phyloP scores from a whole-genome alignment of 208 protist genomes.

The Crithidia fasciculata region DNA sequence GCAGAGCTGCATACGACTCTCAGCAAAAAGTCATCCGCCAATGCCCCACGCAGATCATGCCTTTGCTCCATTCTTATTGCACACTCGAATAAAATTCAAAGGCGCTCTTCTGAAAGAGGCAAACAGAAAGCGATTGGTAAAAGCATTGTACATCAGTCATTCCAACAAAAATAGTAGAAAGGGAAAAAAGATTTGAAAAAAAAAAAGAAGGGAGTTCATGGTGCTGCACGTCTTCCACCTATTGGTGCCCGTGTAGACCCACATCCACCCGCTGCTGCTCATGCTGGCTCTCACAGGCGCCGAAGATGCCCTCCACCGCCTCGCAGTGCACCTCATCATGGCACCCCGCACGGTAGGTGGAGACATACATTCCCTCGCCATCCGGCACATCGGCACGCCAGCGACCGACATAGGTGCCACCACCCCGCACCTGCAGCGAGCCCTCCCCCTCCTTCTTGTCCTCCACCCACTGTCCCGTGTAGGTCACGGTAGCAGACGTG shows the following conservation, averaged over 20 bases:
- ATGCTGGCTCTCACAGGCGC: slow-evolving; percentile 12
- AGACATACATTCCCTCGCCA: slow-evolving; percentile 48
- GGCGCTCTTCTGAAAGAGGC: not conserved
- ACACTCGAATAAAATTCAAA: not conserved
- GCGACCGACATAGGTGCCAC: slow-evolving; percentile 48
- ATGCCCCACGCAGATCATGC: no score
- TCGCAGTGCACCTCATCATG: slow-evolving; percentile 31
- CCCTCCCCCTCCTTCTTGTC: slow-evolving; percentile 82
- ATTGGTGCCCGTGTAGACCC: slow-evolving; percentile 16
- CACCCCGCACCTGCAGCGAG: slow-evolving; percentile 37
- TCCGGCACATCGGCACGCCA: slow-evolving; percentile 68
- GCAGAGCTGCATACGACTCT: no score
- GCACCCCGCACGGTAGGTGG: slow-evolving; percentile 8
- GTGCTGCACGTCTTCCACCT: not conserved
- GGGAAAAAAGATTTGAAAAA: not conserved
- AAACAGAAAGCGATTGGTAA: not conserved
- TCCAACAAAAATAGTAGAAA: slow-evolving; percentile 2
- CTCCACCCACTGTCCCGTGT: slow-evolving; percentile 75
- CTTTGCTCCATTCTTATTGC: no score
- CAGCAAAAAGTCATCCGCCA: no score
- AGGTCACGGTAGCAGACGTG: slow-evolving; percentile 49
- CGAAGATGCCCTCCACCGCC: slow-evolving; percentile 25
- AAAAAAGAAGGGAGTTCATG: not conserved
- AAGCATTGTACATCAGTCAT: not conserved
- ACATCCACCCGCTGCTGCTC: slow-evolving; percentile 29